A percentile compares a stretch with the other conserved stretches of the same genome.
Evolutionary conservation across 2,329 filamentous ascomycete genomes (phyloP).

Genomic region (Samsoniella hepiali): DNA sequence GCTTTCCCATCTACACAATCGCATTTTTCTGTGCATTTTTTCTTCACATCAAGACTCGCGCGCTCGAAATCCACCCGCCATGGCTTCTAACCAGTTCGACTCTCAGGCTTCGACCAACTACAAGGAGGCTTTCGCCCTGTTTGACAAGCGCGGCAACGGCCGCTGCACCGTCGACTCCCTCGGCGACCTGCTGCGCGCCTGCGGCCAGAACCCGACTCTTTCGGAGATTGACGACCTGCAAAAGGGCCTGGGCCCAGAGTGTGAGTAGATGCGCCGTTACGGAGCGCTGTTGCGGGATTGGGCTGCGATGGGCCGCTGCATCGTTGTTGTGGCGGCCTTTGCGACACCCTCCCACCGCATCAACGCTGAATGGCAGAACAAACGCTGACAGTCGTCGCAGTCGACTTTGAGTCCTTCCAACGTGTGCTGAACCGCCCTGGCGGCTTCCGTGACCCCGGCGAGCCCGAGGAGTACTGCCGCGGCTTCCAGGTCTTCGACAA

Average conservation of each 20-base stretch:
- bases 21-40: not conserved
- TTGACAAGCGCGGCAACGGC: slow-evolving; percentile 98
- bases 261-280: slow-evolving; percentile 54
- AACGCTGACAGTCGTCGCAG: slow-evolving; percentile 43
- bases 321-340: not conserved
- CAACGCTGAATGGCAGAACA: not conserved
- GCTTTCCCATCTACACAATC: slow-evolving; percentile 12
- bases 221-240: slow-evolving; percentile 90
- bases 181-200: slow-evolving; percentile 91
- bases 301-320: slow-evolving; percentile 9
- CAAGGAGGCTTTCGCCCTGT: slow-evolving; percentile 99
- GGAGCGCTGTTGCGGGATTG: slow-evolving; percentile 16
- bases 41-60: not conserved
- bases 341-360: not conserved
- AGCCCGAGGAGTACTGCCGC: slow-evolving; percentile 96
- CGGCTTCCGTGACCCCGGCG: slow-evolving; percentile 96
- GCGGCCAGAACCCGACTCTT: slow-evolving; percentile 95
- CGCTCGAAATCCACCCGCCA: slow-evolving; percentile 26
- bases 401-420: slow-evolving; percentile 97
- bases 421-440: slow-evolving; percentile 96
- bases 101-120: slow-evolving; percentile 86
- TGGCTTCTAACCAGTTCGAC: slow-evolving; percentile 53
- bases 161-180: slow-evolving; percentile 83
- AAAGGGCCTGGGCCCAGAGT: slow-evolving; percentile 84
- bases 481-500: slow-evolving; percentile 99